Percentiles rank a stretch among this genome's conserved stretches.
Evolutionary conservation across 2,329 filamentous ascomycete species (phyloP).

Genomic region (Colletotrichum phormii): DNA sequence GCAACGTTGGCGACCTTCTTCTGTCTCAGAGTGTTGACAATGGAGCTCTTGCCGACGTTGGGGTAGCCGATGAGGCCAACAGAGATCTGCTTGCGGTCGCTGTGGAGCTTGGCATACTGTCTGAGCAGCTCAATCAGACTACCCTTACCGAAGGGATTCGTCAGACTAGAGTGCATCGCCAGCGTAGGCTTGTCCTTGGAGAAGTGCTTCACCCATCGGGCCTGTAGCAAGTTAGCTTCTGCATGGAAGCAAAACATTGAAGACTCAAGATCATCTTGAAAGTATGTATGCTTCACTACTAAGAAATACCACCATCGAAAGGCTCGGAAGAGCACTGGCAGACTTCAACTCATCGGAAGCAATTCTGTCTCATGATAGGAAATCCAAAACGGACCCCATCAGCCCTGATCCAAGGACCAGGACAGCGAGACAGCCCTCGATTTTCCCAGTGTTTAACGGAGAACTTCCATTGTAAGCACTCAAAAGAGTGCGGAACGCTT

Average conservation of each 20-base stretch:
- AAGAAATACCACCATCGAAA: constrained; percentile 84
- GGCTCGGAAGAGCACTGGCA: constrained; percentile 67
- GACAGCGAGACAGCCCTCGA: constrained; percentile 77
- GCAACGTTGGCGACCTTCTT: constrained; percentile 96
- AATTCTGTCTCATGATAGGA: constrained; percentile 80
- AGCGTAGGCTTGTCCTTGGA: constrained; percentile 94
- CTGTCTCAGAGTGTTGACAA: constrained; percentile 95
- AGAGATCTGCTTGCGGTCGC: constrained; percentile 91
- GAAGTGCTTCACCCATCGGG: constrained; percentile 88
- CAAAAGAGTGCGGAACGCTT: constrained; percentile 75
- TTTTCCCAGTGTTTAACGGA: constrained; percentile 99
- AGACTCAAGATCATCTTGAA: constrained; percentile 37
- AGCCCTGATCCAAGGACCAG: constrained; percentile 74
- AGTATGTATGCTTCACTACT: constrained; percentile 93
- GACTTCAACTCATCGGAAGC: constrained; percentile 98
- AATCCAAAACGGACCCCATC: constrained; percentile 90
- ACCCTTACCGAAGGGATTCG: constrained; percentile 96
- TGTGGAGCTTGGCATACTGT: constrained; percentile 92
- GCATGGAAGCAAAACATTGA: constrained; percentile 25
- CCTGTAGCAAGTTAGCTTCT: constrained; percentile 65
- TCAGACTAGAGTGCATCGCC: constrained; percentile 94
- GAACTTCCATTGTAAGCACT: constrained; percentile 74
- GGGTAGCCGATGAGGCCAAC: constrained; percentile 85
- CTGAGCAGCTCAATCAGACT: constrained; percentile 91
- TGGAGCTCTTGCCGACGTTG: constrained; percentile 95